A percentile compares a stretch with the other conserved stretches of the same genome.
phyloP scores from a whole-genome alignment of 495 filamentous ascomycete species.

The Neurospora sp. region DNA sequence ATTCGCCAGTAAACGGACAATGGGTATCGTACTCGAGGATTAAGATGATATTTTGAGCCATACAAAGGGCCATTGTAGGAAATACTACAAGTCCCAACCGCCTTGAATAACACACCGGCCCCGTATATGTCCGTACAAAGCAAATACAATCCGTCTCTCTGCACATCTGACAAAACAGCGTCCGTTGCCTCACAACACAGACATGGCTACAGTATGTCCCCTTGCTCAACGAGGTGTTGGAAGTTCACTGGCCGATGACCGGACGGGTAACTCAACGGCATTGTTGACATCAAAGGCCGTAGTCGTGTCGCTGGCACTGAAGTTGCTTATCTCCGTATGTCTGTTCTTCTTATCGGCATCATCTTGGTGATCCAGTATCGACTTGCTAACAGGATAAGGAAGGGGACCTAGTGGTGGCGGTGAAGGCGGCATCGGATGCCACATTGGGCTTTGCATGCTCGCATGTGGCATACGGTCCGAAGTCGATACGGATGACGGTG shows the following conservation, averaged over 20 bases:
- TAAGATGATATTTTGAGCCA: neutral
- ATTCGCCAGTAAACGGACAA: neutral
- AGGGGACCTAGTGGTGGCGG: neutral
- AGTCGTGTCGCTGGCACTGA: neutral
- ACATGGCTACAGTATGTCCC: neutral
- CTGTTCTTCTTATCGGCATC: neutral
- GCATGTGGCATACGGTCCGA: neutral
- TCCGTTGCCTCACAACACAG: neutral
- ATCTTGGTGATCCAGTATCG: neutral
- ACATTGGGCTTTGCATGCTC: neutral
- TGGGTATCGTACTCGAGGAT: neutral
- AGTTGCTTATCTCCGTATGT: neutral
- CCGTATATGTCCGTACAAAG: neutral
- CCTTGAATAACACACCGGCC: neutral
- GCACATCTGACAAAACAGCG: neutral
- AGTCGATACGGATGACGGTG: neutral
- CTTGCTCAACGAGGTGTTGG: neutral
- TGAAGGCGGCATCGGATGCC: neutral
- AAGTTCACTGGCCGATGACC: neutral
- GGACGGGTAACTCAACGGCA: neutral
- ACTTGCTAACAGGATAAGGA: neutral
- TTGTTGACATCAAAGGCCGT: neutral
- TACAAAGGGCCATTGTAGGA: neutral
- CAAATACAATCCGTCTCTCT: neutral
- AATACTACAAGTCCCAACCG: neutral